Evolutionary conservation across 805 yeast species (phyloP).

Genomic region (Yarrowia sp.): DNA sequence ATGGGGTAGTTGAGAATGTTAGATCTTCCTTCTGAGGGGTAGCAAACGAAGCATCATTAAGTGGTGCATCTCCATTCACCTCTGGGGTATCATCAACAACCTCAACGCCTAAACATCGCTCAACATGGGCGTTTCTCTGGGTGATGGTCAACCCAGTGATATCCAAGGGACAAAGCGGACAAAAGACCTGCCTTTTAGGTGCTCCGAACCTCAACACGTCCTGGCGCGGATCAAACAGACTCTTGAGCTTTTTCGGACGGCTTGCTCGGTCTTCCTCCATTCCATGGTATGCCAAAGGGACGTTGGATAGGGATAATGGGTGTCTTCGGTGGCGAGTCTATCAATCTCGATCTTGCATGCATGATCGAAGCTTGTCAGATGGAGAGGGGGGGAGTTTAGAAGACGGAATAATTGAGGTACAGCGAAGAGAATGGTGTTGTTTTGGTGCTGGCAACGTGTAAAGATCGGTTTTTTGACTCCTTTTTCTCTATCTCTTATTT

Average conservation of each 20-base stretch:
- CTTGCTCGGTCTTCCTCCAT: slow-evolving; percentile 5
- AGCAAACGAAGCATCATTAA: too few species aligned
- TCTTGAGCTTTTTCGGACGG: slow-evolving; percentile 5
- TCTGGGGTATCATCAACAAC: background rate
- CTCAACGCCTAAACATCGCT: slow-evolving; percentile 43
- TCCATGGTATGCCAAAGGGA: background rate
- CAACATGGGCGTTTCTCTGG: slow-evolving; percentile 48
- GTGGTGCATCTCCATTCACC: too few species aligned
- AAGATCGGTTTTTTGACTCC: too few species aligned
- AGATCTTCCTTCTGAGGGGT: background rate
- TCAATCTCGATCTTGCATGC: slow-evolving; percentile 3
- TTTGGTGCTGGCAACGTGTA: too few species aligned
- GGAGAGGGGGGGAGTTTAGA: too few species aligned
- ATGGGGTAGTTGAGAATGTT: background rate
- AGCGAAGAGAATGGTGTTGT: too few species aligned
- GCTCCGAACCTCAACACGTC: slow-evolving; percentile 21
- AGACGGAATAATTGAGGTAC: too few species aligned
- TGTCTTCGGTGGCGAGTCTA: background rate
- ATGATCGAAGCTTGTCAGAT: slow-evolving; percentile 11
- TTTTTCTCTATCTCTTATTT: too few species aligned
- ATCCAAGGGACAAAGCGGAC: slow-evolving; percentile 42
- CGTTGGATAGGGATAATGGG: background rate
- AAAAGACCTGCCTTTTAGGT: slow-evolving; percentile 36
- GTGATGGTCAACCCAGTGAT: slow-evolving; percentile 41
- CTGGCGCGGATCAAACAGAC: slow-evolving; percentile 22